phyloP scores from a whole-genome alignment of 1,284 basidiomycete species.

The Leccinum pallidistipes region DNA sequence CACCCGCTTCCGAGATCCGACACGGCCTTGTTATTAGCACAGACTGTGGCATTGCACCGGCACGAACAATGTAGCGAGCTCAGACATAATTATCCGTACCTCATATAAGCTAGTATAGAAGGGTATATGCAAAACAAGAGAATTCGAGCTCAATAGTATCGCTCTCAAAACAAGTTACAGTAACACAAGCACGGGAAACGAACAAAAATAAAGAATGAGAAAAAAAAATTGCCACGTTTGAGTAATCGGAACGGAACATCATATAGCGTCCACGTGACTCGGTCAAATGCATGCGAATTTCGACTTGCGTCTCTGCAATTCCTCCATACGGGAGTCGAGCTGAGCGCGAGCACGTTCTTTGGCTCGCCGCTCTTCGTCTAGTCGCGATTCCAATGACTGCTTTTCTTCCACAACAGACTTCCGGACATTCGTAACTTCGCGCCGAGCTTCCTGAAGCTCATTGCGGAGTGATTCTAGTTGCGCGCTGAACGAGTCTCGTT shows the following conservation, averaged over 20 bases:
- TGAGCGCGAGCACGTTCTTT: constrained; percentile 83
- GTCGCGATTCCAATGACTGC: constrained; percentile 73
- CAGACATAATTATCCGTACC: constrained; percentile 29
- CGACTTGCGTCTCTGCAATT: constrained; percentile 77
- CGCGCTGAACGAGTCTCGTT: constrained; percentile 70
- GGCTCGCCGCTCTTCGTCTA: constrained; percentile 80
- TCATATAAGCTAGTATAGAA: constrained; percentile 34
- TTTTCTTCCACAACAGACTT: constrained; percentile 83
- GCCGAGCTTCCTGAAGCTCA: constrained; percentile 73
- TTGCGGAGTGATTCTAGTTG: constrained; percentile 66
- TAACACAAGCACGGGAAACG: constrained; percentile 28
- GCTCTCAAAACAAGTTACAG: constrained; percentile 28
- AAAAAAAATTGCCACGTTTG: not conserved
- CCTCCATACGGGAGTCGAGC: constrained; percentile 83
- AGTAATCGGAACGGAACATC: constrained; percentile 6
- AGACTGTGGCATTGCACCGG: too few species aligned
- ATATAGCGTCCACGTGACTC: constrained; percentile 1
- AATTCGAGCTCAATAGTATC: constrained; percentile 20
- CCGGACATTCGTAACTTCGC: constrained; percentile 75
- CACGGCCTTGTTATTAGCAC: constrained; percentile 29
- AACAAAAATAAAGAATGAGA: constrained; percentile 2
- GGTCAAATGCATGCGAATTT: constrained; percentile 77
- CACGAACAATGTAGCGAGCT: constrained; percentile 15
- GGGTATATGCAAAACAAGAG: constrained; percentile 37
- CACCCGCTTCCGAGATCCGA: constrained; percentile 17